Evolutionary conservation across 1,284 basidiomycete genomes (phyloP), one percentile per base, ranked within the genome.

Genomic region (Trichosporon sp.): DNA sequence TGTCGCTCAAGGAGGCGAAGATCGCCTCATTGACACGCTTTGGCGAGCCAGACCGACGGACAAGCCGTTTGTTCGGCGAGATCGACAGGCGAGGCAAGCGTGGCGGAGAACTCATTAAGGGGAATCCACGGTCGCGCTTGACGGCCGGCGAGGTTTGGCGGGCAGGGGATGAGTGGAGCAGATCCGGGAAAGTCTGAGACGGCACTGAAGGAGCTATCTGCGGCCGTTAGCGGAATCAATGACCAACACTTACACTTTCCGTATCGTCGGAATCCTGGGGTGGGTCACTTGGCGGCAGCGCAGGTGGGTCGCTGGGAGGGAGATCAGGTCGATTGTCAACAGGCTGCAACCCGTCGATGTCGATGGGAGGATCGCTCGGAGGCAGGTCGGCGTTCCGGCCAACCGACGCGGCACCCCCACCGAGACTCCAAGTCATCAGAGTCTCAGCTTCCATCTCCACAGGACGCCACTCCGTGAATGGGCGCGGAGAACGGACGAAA

Each of bases 361-460:
- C 25, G 2, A 32, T 23, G 9, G 64, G 47, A 1, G 63, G 63
- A 32, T 64, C 63, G 38, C 63, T 29, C 9, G 56, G 31, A 60
- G 56, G 56, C 18, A 60, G 56, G 32, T 29, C 35, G 13, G 11
- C 29, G 6, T 51, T 34, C 23, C 29, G 42, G 8, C 32, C 56
- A 7, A 25, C 21, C 9, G 29, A 60, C 6, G 25, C 31, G 7
- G 42, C 58, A 2, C 64, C 68, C 2, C 68, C 71, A 3, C 72
- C 75, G 27, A 75, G 64, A 67, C 75, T 75, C 79, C 79, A 81
- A 2, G 77, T 76, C 65, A 81, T 70, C 15, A 81, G 70, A 1
- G 79, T 81, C 62, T 81, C 79, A 15, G 79, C 68, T 13, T 78
- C 72, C 76, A 79, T 77, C 13, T 75, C 71, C 6, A 79, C 76